Conservation (phyloP, 306 rosid species). For the Nissolia schottii region DNA sequence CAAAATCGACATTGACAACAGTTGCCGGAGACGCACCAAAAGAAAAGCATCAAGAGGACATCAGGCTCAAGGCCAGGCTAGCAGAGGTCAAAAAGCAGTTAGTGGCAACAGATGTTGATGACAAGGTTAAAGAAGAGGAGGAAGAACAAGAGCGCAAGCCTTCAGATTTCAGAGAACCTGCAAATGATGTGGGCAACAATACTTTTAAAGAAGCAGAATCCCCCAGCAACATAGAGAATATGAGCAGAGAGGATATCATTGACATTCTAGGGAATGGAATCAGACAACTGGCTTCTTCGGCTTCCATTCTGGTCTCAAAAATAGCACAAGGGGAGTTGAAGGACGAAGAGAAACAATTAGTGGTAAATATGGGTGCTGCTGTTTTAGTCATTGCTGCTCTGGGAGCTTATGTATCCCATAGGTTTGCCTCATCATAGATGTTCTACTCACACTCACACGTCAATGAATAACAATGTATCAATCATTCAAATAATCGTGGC, state of each 20-base stretch:
- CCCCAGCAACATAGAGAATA: not conserved
- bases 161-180: constrained; percentile 17
- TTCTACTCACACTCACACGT: not conserved
- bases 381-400: constrained; percentile 45
- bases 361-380: constrained; percentile 48
- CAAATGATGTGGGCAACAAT: constrained; percentile 5
- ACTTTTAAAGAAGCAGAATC: constrained; percentile 9
- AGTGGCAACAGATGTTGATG: constrained; percentile 1
- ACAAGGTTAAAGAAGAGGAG: not conserved
- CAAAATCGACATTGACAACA: not conserved
- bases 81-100: not conserved
- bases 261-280: constrained; percentile 17
- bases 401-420: constrained; percentile 42
- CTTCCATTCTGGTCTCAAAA: constrained; percentile 24
- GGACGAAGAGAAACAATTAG: constrained; percentile 35
- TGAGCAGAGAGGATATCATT: not conserved
- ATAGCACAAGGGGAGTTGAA: constrained; percentile 20
- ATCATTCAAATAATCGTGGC: not conserved
- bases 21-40: not conserved
- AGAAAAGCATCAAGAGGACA: constrained; percentile 1
- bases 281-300: constrained; percentile 13
- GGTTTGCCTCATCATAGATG: constrained; percentile 24
- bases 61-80: not conserved
- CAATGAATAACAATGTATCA: not conserved
- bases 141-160: constrained; percentile 17